Base-by-base conservation (phyloP, 352 stramenopile species). In the Phytophthora sp. region DNA sequence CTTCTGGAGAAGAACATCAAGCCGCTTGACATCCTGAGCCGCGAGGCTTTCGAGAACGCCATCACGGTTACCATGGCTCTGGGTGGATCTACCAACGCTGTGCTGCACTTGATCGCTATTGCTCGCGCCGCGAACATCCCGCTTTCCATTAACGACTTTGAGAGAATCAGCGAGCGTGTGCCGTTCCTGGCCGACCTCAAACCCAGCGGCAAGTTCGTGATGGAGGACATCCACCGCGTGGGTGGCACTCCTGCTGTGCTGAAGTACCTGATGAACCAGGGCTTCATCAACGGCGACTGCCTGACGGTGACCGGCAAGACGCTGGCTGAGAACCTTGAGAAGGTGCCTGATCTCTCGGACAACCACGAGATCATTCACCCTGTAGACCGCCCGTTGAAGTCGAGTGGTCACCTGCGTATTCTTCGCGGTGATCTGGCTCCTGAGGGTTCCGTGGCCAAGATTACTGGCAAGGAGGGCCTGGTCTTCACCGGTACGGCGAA, bases 91-190 rank as follows among this genome's bases (percentile, higher is more conserved):
- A 99, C 97, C 1, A 99, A 99, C 77, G 95, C 97, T 10, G 97
- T 99, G 41, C 86, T 99, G 44, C 97, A 99, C 70, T 84, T 99
- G 52, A 99, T 99, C 73, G 97, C 97, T 18, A 99, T 99, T 86
- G 97, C 95, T 58, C 89, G 94, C 30, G 95, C 96, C 5, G 94
- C 90, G 18, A 81, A 80, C 56, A 91, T 99, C 32, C 87, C 93
- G 21, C 81, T 99, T 45, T 88, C 81, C 12, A 90, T 99, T 37
- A 90, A 99, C 73, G 97, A 99, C 83, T 99, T 99, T 79, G 95
- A 99, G 72, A 79, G 83, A 34, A 92, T 99, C 44, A 92, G 83
- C 37, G 87, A 97, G 76, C 74, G 88, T 44, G 97, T 97, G 54
- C 97, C 97, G 24, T 99, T 99, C 80, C 67, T 99, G 17, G 97